Percentiles rank a stretch among this genome's conserved stretches.
Conservation (phyloP, 1,139 yeast genomes). For the Sugiyamaella pinicola region DNA sequence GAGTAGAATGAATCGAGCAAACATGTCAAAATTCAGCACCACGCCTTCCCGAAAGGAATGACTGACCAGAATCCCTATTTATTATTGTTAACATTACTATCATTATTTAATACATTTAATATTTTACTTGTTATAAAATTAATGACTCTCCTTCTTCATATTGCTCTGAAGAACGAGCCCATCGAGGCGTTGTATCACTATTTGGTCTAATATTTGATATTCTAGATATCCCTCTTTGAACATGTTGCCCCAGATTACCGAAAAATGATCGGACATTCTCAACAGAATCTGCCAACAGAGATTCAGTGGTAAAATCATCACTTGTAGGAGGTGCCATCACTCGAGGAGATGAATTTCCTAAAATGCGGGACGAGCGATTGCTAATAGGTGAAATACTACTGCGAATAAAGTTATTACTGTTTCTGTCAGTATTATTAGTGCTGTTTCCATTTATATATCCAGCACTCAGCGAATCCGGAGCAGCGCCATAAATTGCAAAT, state of each 20-base stretch:
- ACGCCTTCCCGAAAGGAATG: slow-evolving; percentile 12
- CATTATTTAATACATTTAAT: too few species aligned
- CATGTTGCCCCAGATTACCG: slow-evolving; percentile 26
- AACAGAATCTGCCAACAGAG: slow-evolving; percentile 18
- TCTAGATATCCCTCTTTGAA: slow-evolving; percentile 29
- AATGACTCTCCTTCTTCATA: slow-evolving; percentile 14
- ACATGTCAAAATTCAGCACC: background rate
- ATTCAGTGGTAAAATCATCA: background rate
- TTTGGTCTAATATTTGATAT: slow-evolving; percentile 15
- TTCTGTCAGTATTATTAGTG: background rate
- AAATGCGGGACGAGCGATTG: background rate
- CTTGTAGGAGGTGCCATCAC: background rate
- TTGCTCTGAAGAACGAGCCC: slow-evolving; percentile 4
- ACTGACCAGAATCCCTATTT: slow-evolving; percentile 12
- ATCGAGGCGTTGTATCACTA: background rate
- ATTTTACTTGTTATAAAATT: slow-evolving; percentile 7
- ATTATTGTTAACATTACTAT: background rate
- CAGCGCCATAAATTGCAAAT: slow-evolving; percentile 29
- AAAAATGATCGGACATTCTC: slow-evolving; percentile 26
- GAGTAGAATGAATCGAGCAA: slow-evolving; percentile 15
- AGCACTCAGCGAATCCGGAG: slow-evolving; percentile 6
- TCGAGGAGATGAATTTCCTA: background rate
- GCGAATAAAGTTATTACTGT: background rate
- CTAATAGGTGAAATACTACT: background rate
- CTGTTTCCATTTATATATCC: background rate